Evolutionary conservation across 1,139 yeast genomes (phyloP), one percentile per base, ranked within the genome.

Genomic region (Pichia sp.): DNA sequence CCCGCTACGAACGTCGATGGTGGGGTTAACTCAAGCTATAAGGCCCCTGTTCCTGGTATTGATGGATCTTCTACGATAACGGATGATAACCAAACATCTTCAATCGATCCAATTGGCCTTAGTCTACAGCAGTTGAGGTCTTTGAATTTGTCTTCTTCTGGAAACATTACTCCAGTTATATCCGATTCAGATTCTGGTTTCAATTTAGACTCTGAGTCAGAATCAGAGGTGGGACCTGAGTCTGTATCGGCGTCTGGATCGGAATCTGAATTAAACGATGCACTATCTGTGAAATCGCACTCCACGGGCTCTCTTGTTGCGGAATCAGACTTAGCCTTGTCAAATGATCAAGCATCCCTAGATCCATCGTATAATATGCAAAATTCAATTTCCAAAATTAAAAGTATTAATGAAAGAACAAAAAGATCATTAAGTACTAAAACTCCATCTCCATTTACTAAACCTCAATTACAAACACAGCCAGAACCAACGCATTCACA

Each of bases 181-280:
- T 49, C 52, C 10, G 45, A 42, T 21, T 45, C 50, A 3, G 47
- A 43, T 21, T 41, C 38, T 33, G 50, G 45, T 15, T 4, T n/a
- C 5, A 11, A 30, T 16, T 35, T 33, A 6, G 33, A 15, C 9
- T 22, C 28, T 5, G 18, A 13, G 14, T 38, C 36, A 8, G 11
- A 18, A 15, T 15, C 24, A 3, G 29, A 21, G 4, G n/a, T n/a
- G n/a, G n/a, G n/a, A n/a, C n/a, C n/a, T n/a, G n/a, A n/a, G n/a
- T n/a, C n/a, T n/a, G n/a, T n/a, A n/a, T 16, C 20, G 20, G 33
- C 10, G 6, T 18, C 33, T 16, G 31, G 15, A 8, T 14, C 21
- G 21, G 31, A 15, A 7, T 7, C 19, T 16, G 10, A 16, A n/a
- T n/a, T n/a, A 14, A 29, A 8, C 9, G 19, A 18, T 18, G 21